Evolutionary conservation across 2,329 filamentous ascomycete genomes (phyloP).

Genomic region (Fusarium sp.): DNA sequence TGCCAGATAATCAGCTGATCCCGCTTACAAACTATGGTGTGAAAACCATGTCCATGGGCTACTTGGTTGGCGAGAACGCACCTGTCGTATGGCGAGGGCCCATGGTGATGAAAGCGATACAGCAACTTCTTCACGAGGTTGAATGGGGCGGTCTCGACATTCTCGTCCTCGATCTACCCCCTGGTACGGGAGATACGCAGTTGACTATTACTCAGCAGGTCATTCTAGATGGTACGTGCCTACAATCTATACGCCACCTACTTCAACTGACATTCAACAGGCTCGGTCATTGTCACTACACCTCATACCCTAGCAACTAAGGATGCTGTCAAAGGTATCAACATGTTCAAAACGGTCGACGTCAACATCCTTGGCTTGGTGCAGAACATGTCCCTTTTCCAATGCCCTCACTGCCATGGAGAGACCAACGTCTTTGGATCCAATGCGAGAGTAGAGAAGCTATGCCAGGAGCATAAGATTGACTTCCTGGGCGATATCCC

Average conservation of each 20-base stretch:
- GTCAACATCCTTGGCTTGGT: slow-evolving; percentile 89
- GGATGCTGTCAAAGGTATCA: slow-evolving; percentile 91
- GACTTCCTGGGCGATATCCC: slow-evolving; percentile 92
- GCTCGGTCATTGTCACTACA: slow-evolving; percentile 89
- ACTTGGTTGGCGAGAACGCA: slow-evolving; percentile 83
- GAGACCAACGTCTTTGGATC: slow-evolving; percentile 83
- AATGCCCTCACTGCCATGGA: slow-evolving; percentile 82
- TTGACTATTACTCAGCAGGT: slow-evolving; percentile 97
- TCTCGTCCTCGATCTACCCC: slow-evolving; percentile 90
- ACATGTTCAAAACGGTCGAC: slow-evolving; percentile 90
- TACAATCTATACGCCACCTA: neutral
- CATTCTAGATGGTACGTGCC: slow-evolving; percentile 79
- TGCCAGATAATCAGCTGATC: slow-evolving; percentile 81
- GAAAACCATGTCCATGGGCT: slow-evolving; percentile 99
- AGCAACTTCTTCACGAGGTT: slow-evolving; percentile 95
- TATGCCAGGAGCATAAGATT: slow-evolving; percentile 81
- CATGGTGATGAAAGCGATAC: slow-evolving; percentile 98
- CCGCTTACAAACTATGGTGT: slow-evolving; percentile 95
- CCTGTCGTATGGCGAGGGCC: slow-evolving; percentile 95
- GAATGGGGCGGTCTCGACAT: slow-evolving; percentile 93
- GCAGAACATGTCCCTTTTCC: slow-evolving; percentile 91
- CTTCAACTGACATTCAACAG: slow-evolving; percentile 55
- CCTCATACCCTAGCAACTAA: slow-evolving; percentile 94
- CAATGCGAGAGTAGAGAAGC: slow-evolving; percentile 72
- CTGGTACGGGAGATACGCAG: slow-evolving; percentile 95